Evolutionary conservation across 2,329 filamentous ascomycete genomes (phyloP).

Genomic region (Neoscytalidium dimidiatum): DNA sequence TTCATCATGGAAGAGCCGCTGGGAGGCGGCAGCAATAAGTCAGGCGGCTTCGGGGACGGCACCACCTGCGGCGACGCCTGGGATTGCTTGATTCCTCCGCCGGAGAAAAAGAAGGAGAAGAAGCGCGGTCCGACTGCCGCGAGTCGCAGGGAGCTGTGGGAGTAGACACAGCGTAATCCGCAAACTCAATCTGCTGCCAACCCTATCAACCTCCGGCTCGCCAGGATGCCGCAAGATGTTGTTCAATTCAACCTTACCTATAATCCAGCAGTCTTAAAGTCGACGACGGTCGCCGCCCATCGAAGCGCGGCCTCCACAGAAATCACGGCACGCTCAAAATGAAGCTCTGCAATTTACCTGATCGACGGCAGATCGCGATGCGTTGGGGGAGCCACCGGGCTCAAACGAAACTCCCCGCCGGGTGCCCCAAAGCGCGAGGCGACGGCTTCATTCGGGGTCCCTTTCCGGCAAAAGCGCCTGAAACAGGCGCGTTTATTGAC

Average conservation of each 20-base stretch:
- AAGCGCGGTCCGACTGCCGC: not conserved
- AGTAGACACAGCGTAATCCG: not conserved
- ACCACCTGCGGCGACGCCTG: not conserved
- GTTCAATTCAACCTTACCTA: not conserved
- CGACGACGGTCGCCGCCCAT: not conserved
- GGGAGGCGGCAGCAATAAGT: too few species aligned
- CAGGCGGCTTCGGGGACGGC: not conserved
- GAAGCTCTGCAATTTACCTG: not conserved
- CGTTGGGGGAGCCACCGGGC: not conserved
- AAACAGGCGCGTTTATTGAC: not conserved
- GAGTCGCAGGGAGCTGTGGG: not conserved
- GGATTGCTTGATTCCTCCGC: too few species aligned
- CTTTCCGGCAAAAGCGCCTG: not conserved
- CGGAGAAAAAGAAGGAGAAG: not conserved
- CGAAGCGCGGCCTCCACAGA: too few species aligned
- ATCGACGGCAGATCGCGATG: conserved; percentile 4
- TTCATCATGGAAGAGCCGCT: not conserved
- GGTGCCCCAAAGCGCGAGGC: not conserved
- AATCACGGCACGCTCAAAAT: not conserved
- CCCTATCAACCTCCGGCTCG: not conserved
- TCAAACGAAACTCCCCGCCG: too few species aligned
- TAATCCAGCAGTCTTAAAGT: not conserved
- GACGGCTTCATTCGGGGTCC: not conserved
- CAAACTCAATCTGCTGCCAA: not conserved
- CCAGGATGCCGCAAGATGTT: not conserved